phyloP scores from a whole-genome alignment of 495 filamentous ascomycete species.

The Podospora comata region DNA sequence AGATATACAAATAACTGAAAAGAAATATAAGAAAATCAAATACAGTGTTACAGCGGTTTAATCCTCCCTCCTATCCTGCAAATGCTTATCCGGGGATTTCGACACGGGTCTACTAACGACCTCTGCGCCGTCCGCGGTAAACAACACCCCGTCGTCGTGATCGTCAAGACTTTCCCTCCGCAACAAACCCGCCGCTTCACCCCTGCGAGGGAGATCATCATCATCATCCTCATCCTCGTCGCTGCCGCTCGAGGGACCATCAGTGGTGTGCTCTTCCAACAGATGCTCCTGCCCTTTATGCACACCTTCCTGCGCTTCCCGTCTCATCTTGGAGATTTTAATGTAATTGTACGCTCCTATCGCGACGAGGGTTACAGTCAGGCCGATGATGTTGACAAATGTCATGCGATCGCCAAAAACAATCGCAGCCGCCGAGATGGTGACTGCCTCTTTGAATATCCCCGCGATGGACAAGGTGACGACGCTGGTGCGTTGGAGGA shows the following conservation, averaged over 20 bases:
- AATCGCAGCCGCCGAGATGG: conserved; percentile 82
- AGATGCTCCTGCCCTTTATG: conserved; percentile 28
- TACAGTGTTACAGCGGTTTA: neutral
- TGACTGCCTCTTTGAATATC: conserved; percentile 99
- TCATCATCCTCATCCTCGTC: conserved; percentile 24
- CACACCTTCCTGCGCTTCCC: conserved; percentile 56
- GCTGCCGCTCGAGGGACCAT: conserved; percentile 15
- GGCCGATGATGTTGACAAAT: conserved; percentile 78
- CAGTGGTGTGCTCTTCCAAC: neutral
- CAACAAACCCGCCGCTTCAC: conserved; percentile 29
- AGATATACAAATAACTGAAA: neutral
- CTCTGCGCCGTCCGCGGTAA: conserved; percentile 29
- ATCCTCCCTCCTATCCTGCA: neutral
- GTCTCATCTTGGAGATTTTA: conserved; percentile 85
- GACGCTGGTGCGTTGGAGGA: conserved; percentile 91
- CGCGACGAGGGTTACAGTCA: conserved; percentile 82
- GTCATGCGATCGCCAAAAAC: conserved; percentile 91
- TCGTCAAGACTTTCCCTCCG: conserved; percentile 13
- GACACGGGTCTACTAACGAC: conserved; percentile 6
- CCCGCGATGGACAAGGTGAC: conserved; percentile 95
- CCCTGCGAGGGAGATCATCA: conserved; percentile 15
- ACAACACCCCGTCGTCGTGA: conserved; percentile 21
- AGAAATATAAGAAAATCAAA: neutral
- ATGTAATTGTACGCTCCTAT: conserved; percentile 93
- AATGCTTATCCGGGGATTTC: neutral